Base-by-base conservation (phyloP, 305 asterid species). In the Euphrasia arctica region DNA sequence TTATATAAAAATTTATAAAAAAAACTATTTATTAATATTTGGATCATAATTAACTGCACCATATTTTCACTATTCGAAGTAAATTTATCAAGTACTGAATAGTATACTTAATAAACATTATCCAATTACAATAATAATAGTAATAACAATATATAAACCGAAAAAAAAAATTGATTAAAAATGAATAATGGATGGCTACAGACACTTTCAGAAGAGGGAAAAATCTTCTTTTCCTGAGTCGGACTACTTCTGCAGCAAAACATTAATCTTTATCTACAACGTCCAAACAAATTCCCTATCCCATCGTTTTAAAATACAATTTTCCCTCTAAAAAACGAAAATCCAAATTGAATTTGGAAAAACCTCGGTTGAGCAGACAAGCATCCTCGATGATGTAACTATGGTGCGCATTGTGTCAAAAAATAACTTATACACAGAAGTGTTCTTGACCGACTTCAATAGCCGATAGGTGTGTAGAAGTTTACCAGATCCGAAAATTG, bases 181-280 rank as follows among this genome's bases (percentile, higher is more conserved):
- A 59, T 63, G 71, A 71, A 64, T 65, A 74, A 78, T 66, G 80
- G 81, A 79, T 81, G 75, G 77, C 86, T 73, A 80, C 84, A 81
- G 75, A 75, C 75, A 75, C 76, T 74, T 70, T 50, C 42, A 55
- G 73, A 68, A 70, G 31, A 65, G 80, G 80, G 76, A 74, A 72
- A 76, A 74, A 70, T 73, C 76, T 67, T 74, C 70, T 70, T 62
- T 72, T 75, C 80, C 80, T 69, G 73, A 70, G 62, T 62, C 54
- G 72, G 74, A 65, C 69, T 68, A 52, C 72, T 67, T 51, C 67
- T 54, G 81, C 77, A 75, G 73, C 80, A 73, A 72, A 36, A 66
- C 66, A 57, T 74, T 43, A 70, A 68, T 69, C 75, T 63, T 63
- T 69, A 75, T 81, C 90, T 81, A 78, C 82, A 63, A 70, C 68